phyloP scores from a whole-genome alignment of 345 rosid species.

The Syzygium aqueum region DNA sequence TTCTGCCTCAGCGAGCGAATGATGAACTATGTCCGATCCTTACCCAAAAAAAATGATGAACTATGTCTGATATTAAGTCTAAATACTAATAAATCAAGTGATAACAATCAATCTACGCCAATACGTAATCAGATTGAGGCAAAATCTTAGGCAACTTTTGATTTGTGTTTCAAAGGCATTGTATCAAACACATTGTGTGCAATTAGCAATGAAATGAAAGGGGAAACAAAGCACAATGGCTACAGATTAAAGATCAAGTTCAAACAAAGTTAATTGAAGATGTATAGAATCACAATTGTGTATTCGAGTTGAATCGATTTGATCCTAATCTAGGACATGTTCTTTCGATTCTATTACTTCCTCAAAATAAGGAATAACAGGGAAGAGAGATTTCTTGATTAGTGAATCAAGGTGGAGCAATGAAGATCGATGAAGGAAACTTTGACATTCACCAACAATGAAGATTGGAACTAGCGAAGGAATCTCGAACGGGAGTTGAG shows the following conservation, averaged over 20 bases:
- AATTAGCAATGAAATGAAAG: neutral
- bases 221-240: neutral
- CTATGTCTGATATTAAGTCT: too few relatives aligned
- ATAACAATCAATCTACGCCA: neutral
- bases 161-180: neutral
- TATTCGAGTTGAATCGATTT: neutral
- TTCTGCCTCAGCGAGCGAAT: neutral
- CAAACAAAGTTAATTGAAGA: neutral
- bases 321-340: neutral
- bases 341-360: neutral
- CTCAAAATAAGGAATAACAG: neutral
- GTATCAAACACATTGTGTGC: neutral
- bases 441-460: neutral
- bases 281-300: neutral
- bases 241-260: neutral
- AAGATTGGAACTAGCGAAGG: neutral
- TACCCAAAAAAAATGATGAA: too few relatives aligned
- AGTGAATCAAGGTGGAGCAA: neutral
- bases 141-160: neutral
- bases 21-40: too few relatives aligned
- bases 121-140: neutral
- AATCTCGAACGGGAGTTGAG: too few relatives aligned
- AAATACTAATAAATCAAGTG: neutral
- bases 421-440: neutral
- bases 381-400: neutral